Conservation (phyloP, 176 grass and related monocot genomes). For the Oryza nivara region DNA sequence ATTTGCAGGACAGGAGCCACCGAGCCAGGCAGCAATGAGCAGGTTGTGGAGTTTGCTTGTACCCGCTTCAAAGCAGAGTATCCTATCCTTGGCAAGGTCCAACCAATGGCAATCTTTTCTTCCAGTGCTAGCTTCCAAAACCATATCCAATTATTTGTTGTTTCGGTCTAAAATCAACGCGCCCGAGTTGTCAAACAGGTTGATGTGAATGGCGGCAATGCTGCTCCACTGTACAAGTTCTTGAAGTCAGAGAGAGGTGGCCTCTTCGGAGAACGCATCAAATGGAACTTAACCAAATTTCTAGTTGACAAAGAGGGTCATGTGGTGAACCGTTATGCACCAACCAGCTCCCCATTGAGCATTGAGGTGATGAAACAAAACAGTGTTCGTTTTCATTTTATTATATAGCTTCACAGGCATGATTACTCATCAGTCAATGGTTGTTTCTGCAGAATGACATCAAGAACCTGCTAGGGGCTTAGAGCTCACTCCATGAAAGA, state of each 20-base stretch:
- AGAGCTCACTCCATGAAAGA: slow-evolving; percentile 22
- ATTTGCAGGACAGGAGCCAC: slow-evolving; percentile 51
- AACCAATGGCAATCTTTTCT: slow-evolving; percentile 15
- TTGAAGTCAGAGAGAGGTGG: slow-evolving; percentile 52
- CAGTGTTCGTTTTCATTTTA: neutral
- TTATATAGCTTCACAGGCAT: neutral
- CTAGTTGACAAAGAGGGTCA: slow-evolving; percentile 64
- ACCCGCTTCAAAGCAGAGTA: slow-evolving; percentile 56
- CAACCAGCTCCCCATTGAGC: slow-evolving; percentile 51
- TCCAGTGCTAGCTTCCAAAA: neutral
- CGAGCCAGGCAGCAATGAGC: slow-evolving; percentile 48
- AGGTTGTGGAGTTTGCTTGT: slow-evolving; percentile 65
- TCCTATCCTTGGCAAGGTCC: slow-evolving; percentile 66
- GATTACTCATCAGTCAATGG: slow-evolving; percentile 4
- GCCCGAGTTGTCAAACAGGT: slow-evolving; percentile 37
- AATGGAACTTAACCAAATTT: slow-evolving; percentile 75
- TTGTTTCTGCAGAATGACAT: slow-evolving; percentile 60
- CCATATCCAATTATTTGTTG: neutral
- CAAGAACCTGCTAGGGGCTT: slow-evolving; percentile 53
- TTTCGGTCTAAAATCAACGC: neutral
- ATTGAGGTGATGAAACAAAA: slow-evolving; percentile 48
- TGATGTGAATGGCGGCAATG: slow-evolving; percentile 61
- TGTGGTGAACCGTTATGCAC: slow-evolving; percentile 53
- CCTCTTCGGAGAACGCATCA: slow-evolving; percentile 56
- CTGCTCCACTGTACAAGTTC: slow-evolving; percentile 63